Evolutionary conservation across 352 stramenopile genomes (phyloP), one percentile per base, ranked within the genome.

Genomic region (Globisporangium sylvaticum): DNA sequence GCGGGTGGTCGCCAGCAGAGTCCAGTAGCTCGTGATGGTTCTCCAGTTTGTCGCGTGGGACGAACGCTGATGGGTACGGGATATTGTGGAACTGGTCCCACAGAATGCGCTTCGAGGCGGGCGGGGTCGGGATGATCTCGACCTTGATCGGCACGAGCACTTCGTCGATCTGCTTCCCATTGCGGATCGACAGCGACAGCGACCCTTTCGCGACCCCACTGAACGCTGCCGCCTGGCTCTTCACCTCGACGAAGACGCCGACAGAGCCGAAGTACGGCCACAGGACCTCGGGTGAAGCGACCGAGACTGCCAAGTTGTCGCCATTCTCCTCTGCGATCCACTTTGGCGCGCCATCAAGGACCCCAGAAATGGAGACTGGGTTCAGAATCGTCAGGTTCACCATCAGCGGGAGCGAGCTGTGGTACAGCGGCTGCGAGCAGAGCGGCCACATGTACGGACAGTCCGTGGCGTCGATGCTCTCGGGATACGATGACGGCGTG

Each of bases 11-110:
- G 34, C 89, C 89, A 14, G 89, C 81, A 29, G 77, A 77, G 64
- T 95, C 87, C 32, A 96, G 79, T 29, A 87, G 69, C 58, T 93
- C 78, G 53, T 84, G 67, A 8, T 79, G 69, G 37, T 81, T 83
- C 66, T 91, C 77, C 3, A 96, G 74, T 32, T 88, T 88, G 68
- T 97, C 90, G 27, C 83, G 74, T 10, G 88, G 87, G 1, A 93
- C 74, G 65, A 92, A 97, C 7, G 78, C 83, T 0, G 89, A 91
- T 7, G 90, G 90, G 58, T 97, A 97, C 15, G 84, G 78, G 55
- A 97, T 83, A 62, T 92, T 96, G 55, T 94, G 88, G 67, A 94
- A 95, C 66, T 95, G 86, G 62, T 97, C 89, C 89, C 90, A 96
- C 1, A 97, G 68, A 34, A 97, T 82, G 7, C 80, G 75, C 42